phyloP scores from a whole-genome alignment of 2,329 filamentous ascomycete genomes.

The Nakataea oryzae region DNA sequence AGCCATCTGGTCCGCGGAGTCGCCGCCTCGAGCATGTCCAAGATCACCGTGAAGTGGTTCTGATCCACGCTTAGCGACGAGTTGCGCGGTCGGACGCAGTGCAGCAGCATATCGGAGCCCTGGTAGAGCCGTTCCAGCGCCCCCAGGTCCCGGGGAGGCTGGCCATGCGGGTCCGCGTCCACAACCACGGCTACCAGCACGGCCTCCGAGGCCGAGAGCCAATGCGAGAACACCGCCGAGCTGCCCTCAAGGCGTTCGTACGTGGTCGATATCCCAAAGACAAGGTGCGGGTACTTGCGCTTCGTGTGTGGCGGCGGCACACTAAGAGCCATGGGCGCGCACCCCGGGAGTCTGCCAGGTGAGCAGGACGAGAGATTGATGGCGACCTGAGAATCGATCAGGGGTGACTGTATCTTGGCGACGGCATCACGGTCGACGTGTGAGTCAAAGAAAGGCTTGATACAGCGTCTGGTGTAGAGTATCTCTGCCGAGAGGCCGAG shows the following conservation, averaged over 20 bases:
- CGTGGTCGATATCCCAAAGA: conserved; percentile 48
- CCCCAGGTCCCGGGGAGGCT: conserved; percentile 9
- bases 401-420: conserved; percentile 22
- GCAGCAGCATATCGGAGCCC: conserved; percentile 17
- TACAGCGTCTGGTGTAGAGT: conserved; percentile 32
- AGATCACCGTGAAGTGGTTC: conserved; percentile 46
- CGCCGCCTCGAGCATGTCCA: conserved; percentile 33
- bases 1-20: conserved; percentile 40
- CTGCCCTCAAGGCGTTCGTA: conserved; percentile 38
- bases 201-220: conserved; percentile 40
- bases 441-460: conserved; percentile 23
- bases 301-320: conserved; percentile 33
- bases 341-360: conserved; percentile 15
- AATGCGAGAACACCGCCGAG: conserved; percentile 41
- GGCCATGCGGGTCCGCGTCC: conserved; percentile 19
- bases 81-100: conserved; percentile 16
- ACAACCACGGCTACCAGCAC: conserved; percentile 40
- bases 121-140: conserved; percentile 21
- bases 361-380: conserved; percentile 20
- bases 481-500: conserved; percentile 28
- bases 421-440: conserved; percentile 25
- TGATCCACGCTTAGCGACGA: conserved; percentile 31
- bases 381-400: conserved; percentile 21
- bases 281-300: conserved; percentile 34
- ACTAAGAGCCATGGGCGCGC: conserved; percentile 33